Base-by-base conservation (phyloP, 2,329 filamentous ascomycete species). In the Cryphonectria parasitica region DNA sequence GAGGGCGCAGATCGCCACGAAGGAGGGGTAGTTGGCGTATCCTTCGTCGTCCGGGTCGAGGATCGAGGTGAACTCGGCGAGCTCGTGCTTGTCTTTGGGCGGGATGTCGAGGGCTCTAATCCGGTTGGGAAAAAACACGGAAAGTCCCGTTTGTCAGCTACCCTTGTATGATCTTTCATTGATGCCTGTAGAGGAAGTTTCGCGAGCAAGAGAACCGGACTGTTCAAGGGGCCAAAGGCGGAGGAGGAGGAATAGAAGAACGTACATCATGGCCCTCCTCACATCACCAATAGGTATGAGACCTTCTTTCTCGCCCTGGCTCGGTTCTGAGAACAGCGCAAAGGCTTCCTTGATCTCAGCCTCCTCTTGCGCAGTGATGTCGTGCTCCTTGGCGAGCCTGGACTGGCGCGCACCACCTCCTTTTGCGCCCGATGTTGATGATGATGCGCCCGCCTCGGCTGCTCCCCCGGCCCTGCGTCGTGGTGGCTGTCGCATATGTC, bases 321-420 rank as follows among this genome's bases (percentile, higher is more conserved):
- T 89, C 49, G 90, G 89, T 75, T 91, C 87, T 1, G 90, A 84
- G 79, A 98, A 99, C 10, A 98, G 87, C 31, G 88, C 86, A 80
- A 96, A 98, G 19, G 95, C 95, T 80, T 98, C 95, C 77, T 89
- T 90, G 78, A 99, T 97, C 82, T 98, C 94, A 75, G 88, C 87
- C 82, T 98, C 95, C 82, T 98, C 92, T 74, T 91, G 89, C 56
- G 90, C 91, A 19, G 89, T 91, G 77, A 98, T 89, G 80, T 94
- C 91, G 86, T 98, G 90, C 78, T 97, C 94, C 82, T 95, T 95
- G 41, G 95, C 95, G 76, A 98, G 92, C 80, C 94, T 97, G 71
- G 95, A 97, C 77, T 89, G 90, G 73, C 92, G 91, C 69, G 84
- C 82, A 69, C 61, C 61, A 17, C 61, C 61, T 39, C 19, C 65